These are phyloP conservation scores for Eucalyptus viminalis DNA, from an alignment of 345 rosid species.

Conservation along the genomic window DNA sequence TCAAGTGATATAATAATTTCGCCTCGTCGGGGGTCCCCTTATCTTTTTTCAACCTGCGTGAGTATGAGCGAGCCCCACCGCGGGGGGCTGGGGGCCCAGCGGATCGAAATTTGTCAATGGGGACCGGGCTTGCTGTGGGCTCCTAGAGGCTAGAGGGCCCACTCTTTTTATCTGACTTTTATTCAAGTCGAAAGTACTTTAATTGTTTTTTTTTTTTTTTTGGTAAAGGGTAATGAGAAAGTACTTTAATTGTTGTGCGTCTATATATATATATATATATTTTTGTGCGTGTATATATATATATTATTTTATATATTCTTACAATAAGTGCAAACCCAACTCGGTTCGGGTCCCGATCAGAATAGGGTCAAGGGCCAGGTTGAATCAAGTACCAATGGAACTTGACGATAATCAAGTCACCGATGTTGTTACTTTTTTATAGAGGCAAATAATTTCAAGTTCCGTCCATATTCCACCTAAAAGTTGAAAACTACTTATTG, in stretches of 20 bases:
- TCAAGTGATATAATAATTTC: neutral
- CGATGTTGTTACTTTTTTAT: neutral
- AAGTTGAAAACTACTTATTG: neutral
- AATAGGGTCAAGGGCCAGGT: neutral
- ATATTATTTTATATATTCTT: neutral
- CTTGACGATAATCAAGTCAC: accelerated
- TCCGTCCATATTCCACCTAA: too few relatives aligned
- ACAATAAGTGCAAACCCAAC: neutral
- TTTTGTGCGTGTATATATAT: neutral
- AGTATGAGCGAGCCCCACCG: neutral
- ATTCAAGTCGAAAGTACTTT: neutral
- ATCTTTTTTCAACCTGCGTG: neutral
- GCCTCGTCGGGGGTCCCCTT: neutral
- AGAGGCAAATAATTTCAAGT: neutral
- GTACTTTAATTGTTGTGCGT: neutral
- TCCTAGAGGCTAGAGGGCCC: neutral
- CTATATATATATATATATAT: neutral
- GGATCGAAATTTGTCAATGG: neutral
- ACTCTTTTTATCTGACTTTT: neutral
- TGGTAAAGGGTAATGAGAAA: too few relatives aligned
- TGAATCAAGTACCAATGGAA: neutral
- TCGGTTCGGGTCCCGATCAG: accelerated
- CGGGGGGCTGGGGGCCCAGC: neutral
- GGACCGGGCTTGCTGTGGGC: neutral
- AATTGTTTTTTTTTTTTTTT: too few relatives aligned